Evolutionary conservation across 1,284 basidiomycete species (phyloP), one percentile per base, ranked within the genome.

Genomic region (Ceratobasidium sp.): DNA sequence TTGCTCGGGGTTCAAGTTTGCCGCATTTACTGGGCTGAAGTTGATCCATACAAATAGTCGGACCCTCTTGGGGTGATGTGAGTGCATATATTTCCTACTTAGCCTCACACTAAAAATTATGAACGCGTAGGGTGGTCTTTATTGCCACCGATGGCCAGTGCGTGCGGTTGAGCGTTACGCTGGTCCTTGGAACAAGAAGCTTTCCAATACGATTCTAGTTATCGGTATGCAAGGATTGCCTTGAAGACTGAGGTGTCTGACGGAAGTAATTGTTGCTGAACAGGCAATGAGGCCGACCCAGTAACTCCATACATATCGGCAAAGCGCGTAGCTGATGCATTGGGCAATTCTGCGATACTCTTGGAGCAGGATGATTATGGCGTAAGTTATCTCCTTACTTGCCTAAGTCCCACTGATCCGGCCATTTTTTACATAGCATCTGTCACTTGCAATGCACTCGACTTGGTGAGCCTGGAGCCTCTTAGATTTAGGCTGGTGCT

Each of bases 301-400:
- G 38, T 79, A 4, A 79, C 78, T 0, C 78, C 78, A 16, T 66
- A 41, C 44, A 30, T 67, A 2, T 57, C 55, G 12, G 78, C 78
- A 16, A 69, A 77, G 33, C 35, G 38, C n/a, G 78, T 79, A 5
- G 76, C 78, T 41, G 65, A 77, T 52, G 54, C 66, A 3, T 55
- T 77, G 30, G 69, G 77, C 8, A 55, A 77, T 35, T 66, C 57
- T 57, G 78, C 78, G 1, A 27, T 68, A 20, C 60, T 79, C 10
- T 38, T 79, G 20, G 66, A 77, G 65, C 65, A 76, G 35, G 65
- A 77, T 55, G 76, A 65, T 33, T 78, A 68, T 70, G 78, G 78
- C 20, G 75, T 77, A 55, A 54, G 64, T 50, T 12, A 8, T 3
- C 12, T n/a, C n/a, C 6, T 12, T 44, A 38, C 12, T 18, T n/a